Conservation (phyloP, 768 basidiomycete species). For the Agaricus sinodeliciosus region DNA sequence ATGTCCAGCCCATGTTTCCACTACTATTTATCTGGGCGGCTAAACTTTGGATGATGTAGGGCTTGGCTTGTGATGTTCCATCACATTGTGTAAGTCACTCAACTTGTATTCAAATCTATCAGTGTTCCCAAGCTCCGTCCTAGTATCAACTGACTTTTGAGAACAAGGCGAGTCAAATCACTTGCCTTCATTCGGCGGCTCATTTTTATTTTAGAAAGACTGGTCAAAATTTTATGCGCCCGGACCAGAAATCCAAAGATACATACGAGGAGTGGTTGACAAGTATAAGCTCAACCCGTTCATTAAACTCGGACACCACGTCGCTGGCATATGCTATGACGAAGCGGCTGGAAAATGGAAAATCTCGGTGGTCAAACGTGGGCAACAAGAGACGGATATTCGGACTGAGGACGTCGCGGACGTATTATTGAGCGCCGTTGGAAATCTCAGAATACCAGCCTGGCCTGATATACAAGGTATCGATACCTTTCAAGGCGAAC, state of each 20-base stretch:
- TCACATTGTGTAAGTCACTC: slow-evolving; percentile 39
- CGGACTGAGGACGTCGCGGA: slow-evolving; percentile 46
- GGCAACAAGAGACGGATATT: slow-evolving; percentile 22
- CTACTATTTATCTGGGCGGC: neutral
- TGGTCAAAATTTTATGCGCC: slow-evolving; percentile 60
- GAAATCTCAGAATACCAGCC: slow-evolving; percentile 48
- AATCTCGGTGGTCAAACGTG: slow-evolving; percentile 37
- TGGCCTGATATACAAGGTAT: slow-evolving; percentile 65
- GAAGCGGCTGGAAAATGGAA: slow-evolving; percentile 50
- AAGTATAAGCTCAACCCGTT: slow-evolving; percentile 48
- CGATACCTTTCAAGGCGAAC: slow-evolving; percentile 45
- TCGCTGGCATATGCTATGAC: slow-evolving; percentile 44
- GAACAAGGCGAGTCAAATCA: slow-evolving; percentile 30
- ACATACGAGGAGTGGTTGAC: slow-evolving; percentile 47
- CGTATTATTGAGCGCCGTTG: slow-evolving; percentile 50
- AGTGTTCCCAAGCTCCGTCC: neutral
- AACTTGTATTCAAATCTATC: slow-evolving; percentile 1
- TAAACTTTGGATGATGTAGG: slow-evolving; percentile 22
- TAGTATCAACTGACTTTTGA: slow-evolving; percentile 59
- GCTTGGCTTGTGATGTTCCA: slow-evolving; percentile 57
- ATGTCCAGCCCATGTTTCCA: slow-evolving; percentile 11
- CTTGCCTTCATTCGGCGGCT: neutral
- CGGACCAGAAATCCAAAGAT: slow-evolving; percentile 50
- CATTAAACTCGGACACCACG: slow-evolving; percentile 50
- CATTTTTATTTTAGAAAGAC: slow-evolving; percentile 29